phyloP scores from a whole-genome alignment of 495 filamentous ascomycete genomes.

The Staphylotrichum tortipilum region DNA sequence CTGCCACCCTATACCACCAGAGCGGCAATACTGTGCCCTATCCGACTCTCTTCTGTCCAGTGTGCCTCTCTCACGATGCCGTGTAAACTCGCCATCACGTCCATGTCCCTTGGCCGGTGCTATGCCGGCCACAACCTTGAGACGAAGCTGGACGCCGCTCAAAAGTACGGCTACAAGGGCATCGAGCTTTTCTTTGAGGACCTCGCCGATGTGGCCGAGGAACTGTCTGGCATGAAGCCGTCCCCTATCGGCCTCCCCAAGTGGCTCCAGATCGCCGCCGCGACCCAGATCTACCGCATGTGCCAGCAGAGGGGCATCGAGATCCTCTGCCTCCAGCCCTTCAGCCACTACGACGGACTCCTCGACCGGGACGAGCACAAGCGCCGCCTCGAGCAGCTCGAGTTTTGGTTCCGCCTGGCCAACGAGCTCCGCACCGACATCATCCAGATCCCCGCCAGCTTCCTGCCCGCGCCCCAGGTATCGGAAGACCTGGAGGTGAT shows the following conservation, averaged over 20 bases:
- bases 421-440: constrained; percentile 57
- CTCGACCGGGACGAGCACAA: constrained; percentile 53
- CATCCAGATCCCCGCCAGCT: constrained; percentile 67
- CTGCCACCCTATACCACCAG: not conserved
- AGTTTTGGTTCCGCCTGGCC: constrained; percentile 60
- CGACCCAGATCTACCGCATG: constrained; percentile 43
- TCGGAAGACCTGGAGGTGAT: constrained; percentile 51
- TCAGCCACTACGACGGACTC: constrained; percentile 71
- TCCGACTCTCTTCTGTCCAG: not conserved
- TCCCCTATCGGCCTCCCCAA: constrained; percentile 22
- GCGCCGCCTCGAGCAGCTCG: constrained; percentile 52
- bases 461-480: constrained; percentile 49
- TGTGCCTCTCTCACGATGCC: constrained; percentile 20
- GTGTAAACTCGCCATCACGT: constrained; percentile 48
- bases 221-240: constrained; percentile 14
- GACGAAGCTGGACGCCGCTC: constrained; percentile 58
- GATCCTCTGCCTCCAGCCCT: constrained; percentile 70
- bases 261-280: constrained; percentile 49
- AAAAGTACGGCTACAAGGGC: constrained; percentile 55
- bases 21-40: not conserved
- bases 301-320: constrained; percentile 50
- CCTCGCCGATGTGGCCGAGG: constrained; percentile 50
- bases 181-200: constrained; percentile 81
- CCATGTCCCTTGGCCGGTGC: constrained; percentile 63
- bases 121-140: constrained; percentile 48